Evolutionary conservation across 495 filamentous ascomycete genomes (phyloP), one percentile per base, ranked within the genome.

Genomic region (Penicillium malachiteum): DNA sequence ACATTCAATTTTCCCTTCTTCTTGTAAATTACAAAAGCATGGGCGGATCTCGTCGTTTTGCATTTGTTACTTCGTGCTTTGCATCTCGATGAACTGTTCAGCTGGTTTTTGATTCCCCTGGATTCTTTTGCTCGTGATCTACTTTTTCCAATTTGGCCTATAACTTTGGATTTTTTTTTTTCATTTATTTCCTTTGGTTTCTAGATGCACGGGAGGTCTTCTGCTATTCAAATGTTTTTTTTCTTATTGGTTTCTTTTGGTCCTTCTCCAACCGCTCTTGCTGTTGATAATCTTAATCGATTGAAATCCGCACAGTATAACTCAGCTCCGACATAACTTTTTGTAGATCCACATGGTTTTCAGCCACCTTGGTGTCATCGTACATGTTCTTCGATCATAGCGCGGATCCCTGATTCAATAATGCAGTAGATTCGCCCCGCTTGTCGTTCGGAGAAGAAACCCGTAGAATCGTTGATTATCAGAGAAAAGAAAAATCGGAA

Each of bases 11-110:
- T 55, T 52, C 21, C 21, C 21, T 26, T 26, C 34, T 37, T 64
- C 58, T 45, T 76, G 69, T 76, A 74, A 68, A 76, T 70, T 76
- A 76, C 60, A 72, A 73, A 73, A 73, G 71, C 69, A 63, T 71
- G 73, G 68, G 68, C 65, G 65, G 70, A 62, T 62, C 58, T 65
- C 55, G 52, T 72, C 50, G 55, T 69, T 63, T 59, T 58, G 50
- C 56, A 18, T 45, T 56, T 64, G 43, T 57, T 67, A 47, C 53
- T 52, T 53, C 57, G 50, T 48, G 55, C 52, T 58, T 54, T 63
- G 59, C 56, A 53, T 65, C 40, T 64, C 58, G 48, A 55, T 59
- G 48, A 53, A 39, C 50, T 62, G 43, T 60, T 61, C 55, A 54
- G 52, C 46, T 62, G 47, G 50, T 46, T 54, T 54, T 50, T 56